These are phyloP conservation scores for Xylaria bambusicola DNA, from an alignment of 495 filamentous ascomycete species.

Conservation along the genomic window DNA sequence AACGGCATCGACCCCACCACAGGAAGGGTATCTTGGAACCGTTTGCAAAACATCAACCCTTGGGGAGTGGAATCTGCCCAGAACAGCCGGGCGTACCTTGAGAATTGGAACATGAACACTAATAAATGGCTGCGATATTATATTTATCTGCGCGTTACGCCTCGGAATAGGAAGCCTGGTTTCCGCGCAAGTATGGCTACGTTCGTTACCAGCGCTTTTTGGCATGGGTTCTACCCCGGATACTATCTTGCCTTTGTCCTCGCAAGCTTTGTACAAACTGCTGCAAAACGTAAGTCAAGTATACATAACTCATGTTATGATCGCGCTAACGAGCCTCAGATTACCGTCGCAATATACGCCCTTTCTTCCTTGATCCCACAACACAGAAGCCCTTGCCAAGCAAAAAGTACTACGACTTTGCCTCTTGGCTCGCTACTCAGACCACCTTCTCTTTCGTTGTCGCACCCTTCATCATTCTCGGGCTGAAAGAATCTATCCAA, in stretches of 20 bases:
- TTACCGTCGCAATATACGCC: slow-evolving; percentile 84
- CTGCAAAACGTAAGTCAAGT: slow-evolving; percentile 77
- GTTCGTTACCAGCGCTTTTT: slow-evolving; percentile 90
- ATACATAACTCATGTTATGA: background rate
- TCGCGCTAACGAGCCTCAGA: slow-evolving; percentile 51
- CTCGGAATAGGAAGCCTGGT: slow-evolving; percentile 92
- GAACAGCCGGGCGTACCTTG: slow-evolving; percentile 85
- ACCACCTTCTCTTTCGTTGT: slow-evolving; percentile 77
- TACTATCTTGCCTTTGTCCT: slow-evolving; percentile 92
- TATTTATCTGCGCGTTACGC: slow-evolving; percentile 92
- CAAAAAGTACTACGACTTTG: slow-evolving; percentile 86
- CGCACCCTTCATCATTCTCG: slow-evolving; percentile 80
- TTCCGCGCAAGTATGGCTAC: slow-evolving; percentile 94
- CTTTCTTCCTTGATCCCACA: slow-evolving; percentile 81
- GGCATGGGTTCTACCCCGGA: slow-evolving; percentile 97
- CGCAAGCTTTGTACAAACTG: slow-evolving; percentile 86
- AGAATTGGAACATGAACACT: slow-evolving; percentile 97
- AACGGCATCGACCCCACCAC: slow-evolving; percentile 85
- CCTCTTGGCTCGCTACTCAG: slow-evolving; percentile 80
- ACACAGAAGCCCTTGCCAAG: slow-evolving; percentile 63
- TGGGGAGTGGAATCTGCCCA: slow-evolving; percentile 83
- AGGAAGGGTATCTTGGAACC: slow-evolving; percentile 83
- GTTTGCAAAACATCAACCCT: slow-evolving; percentile 83
- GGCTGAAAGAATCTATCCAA: slow-evolving; percentile 62
- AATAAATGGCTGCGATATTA: slow-evolving; percentile 97